These are phyloP conservation scores for Pseudomassariella vexata DNA, from an alignment of 2,329 filamentous ascomycete genomes.

Conservation along the genomic window DNA sequence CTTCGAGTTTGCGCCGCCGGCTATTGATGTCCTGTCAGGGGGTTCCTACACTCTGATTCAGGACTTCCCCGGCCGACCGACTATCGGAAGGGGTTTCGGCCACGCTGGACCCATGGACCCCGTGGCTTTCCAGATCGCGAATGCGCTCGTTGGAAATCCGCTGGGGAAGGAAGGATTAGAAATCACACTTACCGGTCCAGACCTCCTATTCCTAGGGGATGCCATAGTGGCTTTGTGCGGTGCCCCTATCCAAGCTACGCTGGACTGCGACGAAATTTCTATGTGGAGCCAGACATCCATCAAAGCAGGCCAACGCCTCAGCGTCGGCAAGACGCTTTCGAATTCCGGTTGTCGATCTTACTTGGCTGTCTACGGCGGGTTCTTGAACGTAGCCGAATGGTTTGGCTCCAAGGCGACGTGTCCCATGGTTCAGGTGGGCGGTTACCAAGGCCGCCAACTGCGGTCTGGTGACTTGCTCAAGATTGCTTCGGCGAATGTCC, in stretches of 20 bases:
- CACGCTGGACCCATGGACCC: constrained; percentile 58
- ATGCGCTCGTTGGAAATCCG: constrained; percentile 52
- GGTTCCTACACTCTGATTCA: constrained; percentile 55
- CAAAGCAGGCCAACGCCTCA: constrained; percentile 37
- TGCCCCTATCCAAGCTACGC: constrained; percentile 41
- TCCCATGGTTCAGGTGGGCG: constrained; percentile 51
- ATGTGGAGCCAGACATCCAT: constrained; percentile 52
- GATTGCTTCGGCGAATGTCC: constrained; percentile 31
- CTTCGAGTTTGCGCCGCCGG: constrained; percentile 43
- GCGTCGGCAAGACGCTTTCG: constrained; percentile 46
- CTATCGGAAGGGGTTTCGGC: constrained; percentile 51
- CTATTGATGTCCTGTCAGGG: constrained; percentile 49
- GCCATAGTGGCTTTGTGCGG: constrained; percentile 54
- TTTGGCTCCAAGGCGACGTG: constrained; percentile 55
- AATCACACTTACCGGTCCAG: constrained; percentile 54
- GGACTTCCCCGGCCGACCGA: constrained; percentile 51
- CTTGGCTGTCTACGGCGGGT: constrained; percentile 42
- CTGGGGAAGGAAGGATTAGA: constrained; percentile 48
- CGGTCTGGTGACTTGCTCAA: constrained; percentile 47
- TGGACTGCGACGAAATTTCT: constrained; percentile 42
- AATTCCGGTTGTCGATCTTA: constrained; percentile 49
- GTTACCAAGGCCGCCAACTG: constrained; percentile 52
- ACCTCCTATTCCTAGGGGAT: constrained; percentile 46
- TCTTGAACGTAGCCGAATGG: constrained; percentile 42
- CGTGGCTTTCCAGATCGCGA: constrained; percentile 51